These are phyloP conservation scores for Polyplosphaeria fusca DNA, from an alignment of 495 filamentous ascomycete genomes.

Conservation along the genomic window DNA sequence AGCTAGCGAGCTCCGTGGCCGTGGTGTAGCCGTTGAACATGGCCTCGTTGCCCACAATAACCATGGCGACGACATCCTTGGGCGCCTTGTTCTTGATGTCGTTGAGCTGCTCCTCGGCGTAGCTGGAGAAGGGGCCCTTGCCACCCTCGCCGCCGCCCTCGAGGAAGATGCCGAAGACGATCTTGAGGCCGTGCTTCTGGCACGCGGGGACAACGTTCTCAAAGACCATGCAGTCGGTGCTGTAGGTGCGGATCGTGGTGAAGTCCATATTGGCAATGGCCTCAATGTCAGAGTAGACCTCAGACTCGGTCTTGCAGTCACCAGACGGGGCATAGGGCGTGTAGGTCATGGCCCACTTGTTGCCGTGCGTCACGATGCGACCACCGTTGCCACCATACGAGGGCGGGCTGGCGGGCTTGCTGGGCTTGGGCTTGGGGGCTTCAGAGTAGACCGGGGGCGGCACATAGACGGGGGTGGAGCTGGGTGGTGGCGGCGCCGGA, in stretches of 20 bases:
- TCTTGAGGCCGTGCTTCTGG: constrained; percentile 58
- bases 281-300: constrained; percentile 64
- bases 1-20: constrained; percentile 59
- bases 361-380: constrained; percentile 47
- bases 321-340: constrained; percentile 66
- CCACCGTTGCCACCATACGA: constrained; percentile 24
- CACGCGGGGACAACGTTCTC: constrained; percentile 66
- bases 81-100: constrained; percentile 54
- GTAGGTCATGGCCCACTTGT: constrained; percentile 88
- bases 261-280: constrained; percentile 72
- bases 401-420: constrained; percentile 25
- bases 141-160: constrained; percentile 52
- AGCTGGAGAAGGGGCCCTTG: constrained; percentile 24
- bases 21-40: constrained; percentile 65
- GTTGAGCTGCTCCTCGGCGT: constrained; percentile 60
- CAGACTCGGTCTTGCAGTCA: constrained; percentile 62
- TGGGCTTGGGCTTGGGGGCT: constrained; percentile 25
- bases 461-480: constrained; percentile 21
- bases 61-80: constrained; percentile 65
- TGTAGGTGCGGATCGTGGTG: constrained; percentile 81
- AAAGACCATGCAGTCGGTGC: constrained; percentile 82
- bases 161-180: constrained; percentile 87
- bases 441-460: constrained; percentile 26
- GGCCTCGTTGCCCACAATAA: constrained; percentile 89
- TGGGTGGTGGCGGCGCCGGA: constrained; percentile 3